Evolutionary conservation across 2,329 filamentous ascomycete species (phyloP), one percentile per base, ranked within the genome.

Genomic region (Parascedosporium putredinis): DNA sequence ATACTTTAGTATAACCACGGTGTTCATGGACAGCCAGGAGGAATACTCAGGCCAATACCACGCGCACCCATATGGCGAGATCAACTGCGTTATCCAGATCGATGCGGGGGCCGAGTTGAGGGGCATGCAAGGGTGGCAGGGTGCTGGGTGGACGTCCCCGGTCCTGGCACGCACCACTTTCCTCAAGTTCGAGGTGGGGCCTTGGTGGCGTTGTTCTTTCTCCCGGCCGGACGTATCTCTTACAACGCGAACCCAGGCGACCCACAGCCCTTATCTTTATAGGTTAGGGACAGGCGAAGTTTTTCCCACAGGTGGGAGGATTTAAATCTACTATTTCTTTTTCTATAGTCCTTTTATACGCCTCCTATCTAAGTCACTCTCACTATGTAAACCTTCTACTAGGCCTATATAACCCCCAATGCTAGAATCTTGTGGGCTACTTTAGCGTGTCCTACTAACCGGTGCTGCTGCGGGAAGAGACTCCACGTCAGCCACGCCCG

Each of bases 81-180:
- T 76, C 56, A 77, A 77, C 55, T 76, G 74, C 53, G 72, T 77
- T 1, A 61, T 76, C 5, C 71, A 71, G 56, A 62, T 79, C 10
- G 73, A 76, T 51, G 53, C 65, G 4, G 61, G 55, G 3, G 72
- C 74, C 2, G 69, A 79, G 61, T 56, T 79, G 46, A 74, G 68
- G 60, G 75, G 75, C 5, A 73, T 79, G 74, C 66, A 69, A 49
- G 74, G 74, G 1, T 79, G 75, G 76, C 71, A 73, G 56, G 73
- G 72, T 0, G 70, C 70, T 0, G 76, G 76, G 0, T 80, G 76
- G 75, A 79, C 76, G 20, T 68, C 65, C 42, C 72, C 73, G 74
- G 71, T 0, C 68, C 75, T 0, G 76, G 75, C 0, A 78, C 75
- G 24, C 75, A 79, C 60, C 75, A 79, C 59, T 78, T 76, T 58